Evolutionary conservation across 805 yeast genomes (phyloP).

Genomic region (Lachancea thermotolerans): DNA sequence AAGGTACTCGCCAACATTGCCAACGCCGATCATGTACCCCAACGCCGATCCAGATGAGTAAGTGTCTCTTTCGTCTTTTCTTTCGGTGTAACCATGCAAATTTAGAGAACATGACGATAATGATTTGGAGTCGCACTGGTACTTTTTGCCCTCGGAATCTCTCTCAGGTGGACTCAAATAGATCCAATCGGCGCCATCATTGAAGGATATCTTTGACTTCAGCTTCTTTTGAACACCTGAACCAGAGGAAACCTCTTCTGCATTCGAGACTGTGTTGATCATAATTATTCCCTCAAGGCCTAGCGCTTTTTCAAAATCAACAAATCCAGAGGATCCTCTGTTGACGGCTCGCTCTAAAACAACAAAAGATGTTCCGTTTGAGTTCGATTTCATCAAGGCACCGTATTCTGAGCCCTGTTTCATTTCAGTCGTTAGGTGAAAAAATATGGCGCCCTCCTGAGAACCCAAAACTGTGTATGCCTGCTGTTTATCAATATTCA

Average conservation of each 20-base stretch:
- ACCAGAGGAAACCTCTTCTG: conserved; percentile 29
- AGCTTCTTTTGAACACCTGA: conserved; percentile 47
- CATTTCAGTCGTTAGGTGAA: conserved; percentile 70
- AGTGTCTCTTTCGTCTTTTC: conserved; percentile 76
- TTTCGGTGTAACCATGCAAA: conserved; percentile 85
- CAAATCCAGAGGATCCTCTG: conserved; percentile 65
- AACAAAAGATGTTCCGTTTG: conserved; percentile 83
- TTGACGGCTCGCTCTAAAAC: conserved; percentile 64
- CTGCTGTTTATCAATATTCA: conserved; percentile 51
- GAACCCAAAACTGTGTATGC: conserved; percentile 80
- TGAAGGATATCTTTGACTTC: conserved; percentile 70
- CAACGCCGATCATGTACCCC: conserved; percentile 87
- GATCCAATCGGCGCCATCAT: conserved; percentile 89
- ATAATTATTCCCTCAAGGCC: conserved; percentile 80
- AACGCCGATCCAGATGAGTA: conserved; percentile 83
- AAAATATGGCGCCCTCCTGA: conserved; percentile 60
- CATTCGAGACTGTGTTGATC: conserved; percentile 61
- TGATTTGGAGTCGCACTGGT: conserved; percentile 44
- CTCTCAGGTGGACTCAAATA: conserved; percentile 60
- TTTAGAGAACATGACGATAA: conserved; percentile 68
- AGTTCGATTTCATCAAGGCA: conserved; percentile 76
- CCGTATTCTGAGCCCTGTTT: conserved; percentile 58
- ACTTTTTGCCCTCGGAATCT: conserved; percentile 55
- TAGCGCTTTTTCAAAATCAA: conserved; percentile 80
- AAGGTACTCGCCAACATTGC: conserved; percentile 72